These are phyloP conservation scores for Salicornia ramosissima DNA, from an alignment of 148 eudicot genomes.

Conservation along the genomic window DNA sequence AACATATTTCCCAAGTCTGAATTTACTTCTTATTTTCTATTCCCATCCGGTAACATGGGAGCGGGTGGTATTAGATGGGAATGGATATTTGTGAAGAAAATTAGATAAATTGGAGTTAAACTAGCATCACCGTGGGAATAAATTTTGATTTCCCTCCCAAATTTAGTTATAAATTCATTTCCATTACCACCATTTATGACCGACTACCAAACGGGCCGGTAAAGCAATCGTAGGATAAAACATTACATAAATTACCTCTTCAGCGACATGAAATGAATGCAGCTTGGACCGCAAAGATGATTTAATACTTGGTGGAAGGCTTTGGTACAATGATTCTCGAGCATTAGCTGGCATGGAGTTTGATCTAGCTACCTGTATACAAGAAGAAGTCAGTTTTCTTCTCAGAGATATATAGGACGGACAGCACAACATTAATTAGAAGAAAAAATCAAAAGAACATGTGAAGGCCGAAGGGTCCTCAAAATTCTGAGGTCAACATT, in stretches of 20 bases:
- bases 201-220: too few species aligned
- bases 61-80: too few species aligned
- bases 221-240: neutral
- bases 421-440: neutral
- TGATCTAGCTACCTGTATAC: slow-evolving; percentile 64
- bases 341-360: slow-evolving; percentile 48
- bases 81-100: too few species aligned
- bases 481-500: neutral
- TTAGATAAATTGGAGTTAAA: too few species aligned
- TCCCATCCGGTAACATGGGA: too few species aligned
- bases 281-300: slow-evolving; percentile 63
- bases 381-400: slow-evolving; percentile 12
- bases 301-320: slow-evolving; percentile 69
- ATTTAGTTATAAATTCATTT: too few species aligned
- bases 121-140: too few species aligned
- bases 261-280: slow-evolving; percentile 47
- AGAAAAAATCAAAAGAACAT: too few species aligned
- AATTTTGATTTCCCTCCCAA: too few species aligned
- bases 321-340: slow-evolving; percentile 70
- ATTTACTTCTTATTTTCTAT: too few species aligned
- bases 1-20: too few species aligned
- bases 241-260: slow-evolving; percentile 44
- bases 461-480: neutral
- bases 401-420: neutral
- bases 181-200: too few species aligned